Conservation (phyloP, 306 rosid species). For the Arachis stenosperma region DNA sequence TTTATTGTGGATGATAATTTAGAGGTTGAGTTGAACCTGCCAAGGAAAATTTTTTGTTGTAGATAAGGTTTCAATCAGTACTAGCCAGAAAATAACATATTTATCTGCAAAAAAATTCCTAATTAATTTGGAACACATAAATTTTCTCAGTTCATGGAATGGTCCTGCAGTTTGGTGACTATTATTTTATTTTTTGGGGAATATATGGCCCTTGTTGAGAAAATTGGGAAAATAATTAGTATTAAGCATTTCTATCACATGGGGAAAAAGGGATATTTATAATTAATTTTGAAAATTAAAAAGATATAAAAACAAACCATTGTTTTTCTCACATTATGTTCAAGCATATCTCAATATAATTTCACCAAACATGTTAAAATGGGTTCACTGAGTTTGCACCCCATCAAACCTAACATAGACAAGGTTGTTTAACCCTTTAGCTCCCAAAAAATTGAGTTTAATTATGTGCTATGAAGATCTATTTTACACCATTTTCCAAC, state of each 20-base stretch:
- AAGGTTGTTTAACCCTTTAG: too few relatives aligned
- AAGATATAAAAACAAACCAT: too few relatives aligned
- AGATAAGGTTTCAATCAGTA: slow-evolving; percentile 42
- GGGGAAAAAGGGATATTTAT: too few relatives aligned
- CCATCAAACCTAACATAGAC: too few relatives aligned
- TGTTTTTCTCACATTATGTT: too few relatives aligned
- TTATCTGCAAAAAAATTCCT: background rate
- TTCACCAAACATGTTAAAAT: background rate
- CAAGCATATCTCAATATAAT: background rate
- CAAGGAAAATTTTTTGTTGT: background rate
- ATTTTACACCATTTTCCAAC: background rate
- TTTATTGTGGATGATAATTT: slow-evolving; percentile 35
- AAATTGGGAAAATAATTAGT: too few relatives aligned
- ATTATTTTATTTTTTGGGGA: too few relatives aligned
- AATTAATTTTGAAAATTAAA: too few relatives aligned
- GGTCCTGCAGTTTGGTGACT: background rate
- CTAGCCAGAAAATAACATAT: slow-evolving; percentile 26
- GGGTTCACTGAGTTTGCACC: too few relatives aligned
- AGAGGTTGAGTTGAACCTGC: background rate
- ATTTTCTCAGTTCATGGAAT: background rate
- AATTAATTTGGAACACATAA: slow-evolving; percentile 4
- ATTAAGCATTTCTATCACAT: too few relatives aligned
- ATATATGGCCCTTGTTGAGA: too few relatives aligned
- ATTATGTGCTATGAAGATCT: background rate
- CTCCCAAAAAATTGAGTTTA: too few relatives aligned